Evolutionary conservation across 2,329 filamentous ascomycete species (phyloP), one percentile per base, ranked within the genome.

Genomic region (Fusarium guadeloupense): DNA sequence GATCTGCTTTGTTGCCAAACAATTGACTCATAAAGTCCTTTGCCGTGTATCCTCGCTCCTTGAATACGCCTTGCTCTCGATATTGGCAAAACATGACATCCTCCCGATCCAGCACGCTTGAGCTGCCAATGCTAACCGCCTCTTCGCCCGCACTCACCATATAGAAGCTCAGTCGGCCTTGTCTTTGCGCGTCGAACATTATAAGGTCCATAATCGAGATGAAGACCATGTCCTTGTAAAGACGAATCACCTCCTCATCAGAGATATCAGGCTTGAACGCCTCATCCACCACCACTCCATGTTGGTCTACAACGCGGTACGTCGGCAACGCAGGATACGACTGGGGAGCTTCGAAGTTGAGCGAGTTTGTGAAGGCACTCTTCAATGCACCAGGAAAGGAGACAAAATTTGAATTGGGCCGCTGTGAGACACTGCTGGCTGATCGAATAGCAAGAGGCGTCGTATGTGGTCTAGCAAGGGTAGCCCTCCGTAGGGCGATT

Each of bases 71-170:
- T 38, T 94, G 88, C 76, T 99, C 95, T 62, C 95, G 86, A 73
- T 99, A 99, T 74, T 99, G 95, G 57, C 90, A 92, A 73, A 97
- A 98, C 39, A 97, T 85, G 6, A 97, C 91, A 74, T 99, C 95
- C 45, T 89, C 85, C n/a, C 84, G 85, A n/a, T 86, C 83, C 56
- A 99, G 77, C 12, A 92, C 93, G 20, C 92, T 93, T 0, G 93
- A 92, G 3, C 90, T 93, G 2, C 93, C 95, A 3, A 99, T 89
- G 37, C 92, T 91, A 46, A 97, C 93, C 28, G 94, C 95, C 81
- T 99, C 95, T 79, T 97, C 93, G 54, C 93, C 93, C 1, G 93
- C 91, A 31, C 91, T 94, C 71, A 94, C 94, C 91, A 99, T 98
- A 77, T 99, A 99, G 78, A 99, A 99, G 75, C 89, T 93, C 51